phyloP scores from a whole-genome alignment of 805 yeast species.

The Saccharomycopsis amapae region DNA sequence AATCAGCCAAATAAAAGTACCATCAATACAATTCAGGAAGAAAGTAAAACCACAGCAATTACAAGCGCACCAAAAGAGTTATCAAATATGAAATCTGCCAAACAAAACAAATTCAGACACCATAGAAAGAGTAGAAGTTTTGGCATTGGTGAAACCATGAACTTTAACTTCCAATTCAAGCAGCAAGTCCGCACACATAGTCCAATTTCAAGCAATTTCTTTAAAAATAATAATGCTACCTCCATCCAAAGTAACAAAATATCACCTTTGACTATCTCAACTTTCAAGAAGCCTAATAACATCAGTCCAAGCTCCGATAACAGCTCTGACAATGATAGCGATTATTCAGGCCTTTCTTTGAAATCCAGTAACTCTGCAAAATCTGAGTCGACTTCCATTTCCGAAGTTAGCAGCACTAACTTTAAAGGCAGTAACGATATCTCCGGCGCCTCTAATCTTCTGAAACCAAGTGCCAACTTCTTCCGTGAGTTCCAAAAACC shows the following conservation, averaged over 20 bases:
- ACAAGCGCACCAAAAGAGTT: not conserved
- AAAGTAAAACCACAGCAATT: not conserved
- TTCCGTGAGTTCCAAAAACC: slow-evolving; percentile 14
- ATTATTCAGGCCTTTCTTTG: too few species aligned
- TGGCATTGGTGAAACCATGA: slow-evolving; percentile 17
- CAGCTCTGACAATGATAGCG: too few species aligned
- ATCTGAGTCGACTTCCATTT: too few species aligned
- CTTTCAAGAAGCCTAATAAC: too few species aligned
- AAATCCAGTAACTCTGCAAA: too few species aligned
- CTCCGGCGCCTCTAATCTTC: too few species aligned
- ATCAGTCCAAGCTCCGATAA: too few species aligned
- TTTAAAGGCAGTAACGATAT: too few species aligned
- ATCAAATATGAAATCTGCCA: slow-evolving; percentile 13
- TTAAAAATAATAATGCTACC: too few species aligned
- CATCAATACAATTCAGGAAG: slow-evolving; percentile 5
- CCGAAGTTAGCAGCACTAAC: too few species aligned
- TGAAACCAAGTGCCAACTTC: not conserved
- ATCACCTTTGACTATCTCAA: too few species aligned
- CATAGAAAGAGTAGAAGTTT: slow-evolving; percentile 19
- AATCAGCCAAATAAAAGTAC: not conserved
- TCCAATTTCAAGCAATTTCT: not conserved
- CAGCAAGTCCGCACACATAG: not conserved
- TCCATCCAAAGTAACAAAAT: too few species aligned
- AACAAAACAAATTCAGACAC: slow-evolving; percentile 8
- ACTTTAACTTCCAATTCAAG: slow-evolving; percentile 10